Conservation (phyloP, 2,329 filamentous ascomycete species). For the Aspergillus udagawae region DNA sequence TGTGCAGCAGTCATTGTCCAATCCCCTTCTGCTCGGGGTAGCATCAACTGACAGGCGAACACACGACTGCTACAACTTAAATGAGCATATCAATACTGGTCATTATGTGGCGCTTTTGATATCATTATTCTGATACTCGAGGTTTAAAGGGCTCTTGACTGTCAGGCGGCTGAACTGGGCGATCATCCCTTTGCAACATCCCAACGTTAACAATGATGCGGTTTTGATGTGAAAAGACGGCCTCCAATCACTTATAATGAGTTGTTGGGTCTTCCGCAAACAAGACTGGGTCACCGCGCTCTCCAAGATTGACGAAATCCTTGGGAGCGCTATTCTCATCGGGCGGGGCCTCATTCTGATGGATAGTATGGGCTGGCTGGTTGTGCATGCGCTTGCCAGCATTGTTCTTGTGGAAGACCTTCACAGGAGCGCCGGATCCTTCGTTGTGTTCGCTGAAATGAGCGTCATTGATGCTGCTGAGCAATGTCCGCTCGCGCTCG, state of each 20-base stretch:
- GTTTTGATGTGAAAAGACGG: not conserved
- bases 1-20: not conserved
- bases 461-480: slow-evolving; percentile 77
- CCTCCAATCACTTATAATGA: slow-evolving; percentile 25
- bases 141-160: not conserved
- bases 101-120: not conserved
- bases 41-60: not conserved
- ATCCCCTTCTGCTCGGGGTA: not conserved
- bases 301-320: slow-evolving; percentile 82
- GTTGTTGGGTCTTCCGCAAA: slow-evolving; percentile 60
- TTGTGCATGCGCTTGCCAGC: slow-evolving; percentile 45
- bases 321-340: slow-evolving; percentile 62
- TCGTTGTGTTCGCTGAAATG: slow-evolving; percentile 56
- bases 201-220: not conserved
- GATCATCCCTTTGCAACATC: not conserved
- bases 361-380: slow-evolving; percentile 29
- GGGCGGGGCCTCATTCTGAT: slow-evolving; percentile 58
- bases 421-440: slow-evolving; percentile 58
- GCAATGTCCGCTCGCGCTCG: slow-evolving; percentile 75
- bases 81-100: not conserved
- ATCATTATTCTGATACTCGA: not conserved
- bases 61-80: not conserved
- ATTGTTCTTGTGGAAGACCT: slow-evolving; percentile 71
- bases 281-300: slow-evolving; percentile 76
- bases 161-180: not conserved